These are phyloP conservation scores for Saksenaea vasiformis DNA, from an alignment of 371 early-diverging fungal genomes.

Conservation along the genomic window DNA sequence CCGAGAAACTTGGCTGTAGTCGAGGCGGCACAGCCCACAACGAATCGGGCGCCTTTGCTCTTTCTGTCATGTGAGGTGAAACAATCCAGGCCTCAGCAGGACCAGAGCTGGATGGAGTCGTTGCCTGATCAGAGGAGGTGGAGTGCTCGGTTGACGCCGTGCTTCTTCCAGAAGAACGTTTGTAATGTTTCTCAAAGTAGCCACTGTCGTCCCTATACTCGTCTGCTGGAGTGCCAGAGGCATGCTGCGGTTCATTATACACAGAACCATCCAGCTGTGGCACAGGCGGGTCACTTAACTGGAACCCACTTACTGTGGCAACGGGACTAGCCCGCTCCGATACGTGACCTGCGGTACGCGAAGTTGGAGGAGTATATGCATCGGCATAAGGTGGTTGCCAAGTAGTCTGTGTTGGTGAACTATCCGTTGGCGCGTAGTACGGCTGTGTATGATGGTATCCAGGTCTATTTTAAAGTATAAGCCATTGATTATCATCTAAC, in stretches of 20 bases:
- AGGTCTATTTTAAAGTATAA: background rate
- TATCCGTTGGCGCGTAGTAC: background rate
- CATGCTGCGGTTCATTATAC: background rate
- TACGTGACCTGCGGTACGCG: background rate
- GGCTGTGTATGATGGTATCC: background rate
- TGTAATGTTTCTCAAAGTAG: slow-evolving; percentile 14
- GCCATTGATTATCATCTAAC: background rate
- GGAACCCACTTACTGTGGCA: background rate
- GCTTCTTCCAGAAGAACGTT: slow-evolving; percentile 19
- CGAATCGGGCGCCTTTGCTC: slow-evolving; percentile 12
- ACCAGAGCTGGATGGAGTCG: background rate
- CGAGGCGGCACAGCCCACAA: slow-evolving; percentile 18
- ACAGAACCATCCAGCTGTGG: background rate
- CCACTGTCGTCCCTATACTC: slow-evolving; percentile 14
- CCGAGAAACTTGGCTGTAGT: background rate
- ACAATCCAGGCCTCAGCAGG: background rate
- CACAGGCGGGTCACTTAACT: background rate
- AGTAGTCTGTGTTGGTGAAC: background rate
- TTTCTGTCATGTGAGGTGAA: slow-evolving; percentile 5
- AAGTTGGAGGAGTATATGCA: background rate
- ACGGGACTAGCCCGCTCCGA: background rate
- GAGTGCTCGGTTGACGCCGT: slow-evolving; percentile 5
- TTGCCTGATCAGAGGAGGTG: background rate
- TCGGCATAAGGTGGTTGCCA: background rate
- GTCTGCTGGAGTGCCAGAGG: background rate